These are phyloP conservation scores for Solanum okadae DNA, from an alignment of 257 asterid genomes.

Conservation along the genomic window DNA sequence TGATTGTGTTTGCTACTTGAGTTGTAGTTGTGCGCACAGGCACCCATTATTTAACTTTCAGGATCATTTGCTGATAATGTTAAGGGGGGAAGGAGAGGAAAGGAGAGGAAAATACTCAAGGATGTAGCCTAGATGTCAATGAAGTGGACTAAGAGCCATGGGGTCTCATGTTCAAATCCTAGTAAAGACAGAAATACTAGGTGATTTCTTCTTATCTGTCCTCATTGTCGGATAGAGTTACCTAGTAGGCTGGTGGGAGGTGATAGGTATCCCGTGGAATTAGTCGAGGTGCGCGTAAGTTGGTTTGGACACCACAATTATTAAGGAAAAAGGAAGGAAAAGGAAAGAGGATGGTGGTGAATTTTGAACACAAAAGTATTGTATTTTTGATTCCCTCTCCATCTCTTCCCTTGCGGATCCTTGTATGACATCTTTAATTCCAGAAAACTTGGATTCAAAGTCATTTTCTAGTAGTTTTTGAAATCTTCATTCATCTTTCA, in stretches of 20 bases:
- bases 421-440: not conserved
- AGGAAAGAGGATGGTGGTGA: not conserved
- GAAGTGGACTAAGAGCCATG: not conserved
- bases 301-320: not conserved
- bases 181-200: not conserved
- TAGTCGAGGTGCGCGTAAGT: not conserved
- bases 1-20: not conserved
- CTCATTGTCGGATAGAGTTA: not conserved
- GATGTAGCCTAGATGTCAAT: not conserved
- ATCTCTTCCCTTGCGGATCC: not conserved
- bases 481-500: not conserved
- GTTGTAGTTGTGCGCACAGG: not conserved
- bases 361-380: not conserved
- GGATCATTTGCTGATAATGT: not conserved
- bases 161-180: not conserved
- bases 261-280: not conserved
- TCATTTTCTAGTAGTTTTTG: not conserved
- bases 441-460: not conserved
- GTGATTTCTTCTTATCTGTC: not conserved
- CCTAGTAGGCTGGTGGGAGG: not conserved
- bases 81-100: not conserved
- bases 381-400: not conserved
- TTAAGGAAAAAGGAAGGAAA: not conserved
- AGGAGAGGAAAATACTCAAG: not conserved
- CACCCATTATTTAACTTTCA: not conserved